phyloP scores from a whole-genome alignment of 768 basidiomycete genomes.

The Tephrocybe sp. region DNA sequence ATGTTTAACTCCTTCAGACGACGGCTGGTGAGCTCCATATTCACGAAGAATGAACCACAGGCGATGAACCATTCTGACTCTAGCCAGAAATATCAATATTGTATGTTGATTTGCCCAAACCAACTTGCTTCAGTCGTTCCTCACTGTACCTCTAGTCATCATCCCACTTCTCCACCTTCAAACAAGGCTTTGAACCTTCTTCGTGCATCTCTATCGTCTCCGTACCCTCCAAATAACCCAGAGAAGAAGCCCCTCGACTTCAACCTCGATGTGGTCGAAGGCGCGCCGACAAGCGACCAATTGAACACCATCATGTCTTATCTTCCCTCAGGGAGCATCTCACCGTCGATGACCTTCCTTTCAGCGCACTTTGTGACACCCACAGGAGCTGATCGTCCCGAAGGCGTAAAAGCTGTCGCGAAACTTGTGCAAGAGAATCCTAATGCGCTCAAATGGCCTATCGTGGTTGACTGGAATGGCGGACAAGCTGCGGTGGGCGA shows the following conservation, averaged over 20 bases:
- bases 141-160: slow-evolving; percentile 61
- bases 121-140: too few species aligned
- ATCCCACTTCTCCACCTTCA: slow-evolving; percentile 65
- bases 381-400: slow-evolving; percentile 36
- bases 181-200: slow-evolving; percentile 59
- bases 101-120: slow-evolving; percentile 34
- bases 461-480: slow-evolving; percentile 76
- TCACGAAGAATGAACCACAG: not conserved
- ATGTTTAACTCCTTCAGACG: slow-evolving; percentile 42
- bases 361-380: slow-evolving; percentile 61
- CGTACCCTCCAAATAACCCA: slow-evolving; percentile 58
- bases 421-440: slow-evolving; percentile 56
- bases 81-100: slow-evolving; percentile 69
- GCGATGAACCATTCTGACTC: not conserved
- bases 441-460: slow-evolving; percentile 70
- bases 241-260: slow-evolving; percentile 58
- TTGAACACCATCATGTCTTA: slow-evolving; percentile 66
- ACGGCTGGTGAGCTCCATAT: slow-evolving; percentile 27
- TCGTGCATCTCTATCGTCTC: slow-evolving; percentile 52
- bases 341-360: slow-evolving; percentile 48
- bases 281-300: slow-evolving; percentile 67
- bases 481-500: slow-evolving; percentile 68
- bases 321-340: slow-evolving; percentile 39
- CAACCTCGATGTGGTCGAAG: slow-evolving; percentile 71
- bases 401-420: slow-evolving; percentile 43